Conservation (phyloP, 1,284 basidiomycete species). For the Sanghuangporus weigelae region DNA sequence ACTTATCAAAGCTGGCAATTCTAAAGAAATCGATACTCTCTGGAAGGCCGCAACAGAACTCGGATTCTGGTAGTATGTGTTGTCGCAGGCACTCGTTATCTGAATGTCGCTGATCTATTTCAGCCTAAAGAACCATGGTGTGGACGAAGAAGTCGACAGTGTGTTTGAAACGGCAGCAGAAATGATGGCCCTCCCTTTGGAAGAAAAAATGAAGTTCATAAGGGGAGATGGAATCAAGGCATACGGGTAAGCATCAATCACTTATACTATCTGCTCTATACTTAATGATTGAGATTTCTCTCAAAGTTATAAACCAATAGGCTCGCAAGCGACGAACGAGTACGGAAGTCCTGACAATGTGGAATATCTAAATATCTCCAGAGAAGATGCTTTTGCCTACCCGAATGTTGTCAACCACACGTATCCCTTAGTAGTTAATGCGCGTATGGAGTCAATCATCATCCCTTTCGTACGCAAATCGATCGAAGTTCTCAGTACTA, state of each 20-base stretch:
- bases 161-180: conserved; percentile 60
- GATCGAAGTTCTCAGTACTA: conserved; percentile 45
- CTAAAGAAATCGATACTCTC: conserved; percentile 37
- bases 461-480: conserved; percentile 54
- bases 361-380: conserved; percentile 64
- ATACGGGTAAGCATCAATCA: conserved; percentile 42
- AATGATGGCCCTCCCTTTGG: conserved; percentile 51
- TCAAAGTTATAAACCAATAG: conserved; percentile 56
- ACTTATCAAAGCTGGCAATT: conserved; percentile 34
- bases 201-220: conserved; percentile 61
- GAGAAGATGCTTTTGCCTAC: conserved; percentile 59
- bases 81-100: neutral
- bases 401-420: conserved; percentile 44
- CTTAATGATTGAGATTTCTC: neutral
- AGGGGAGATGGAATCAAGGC: conserved; percentile 60
- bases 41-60: conserved; percentile 48
- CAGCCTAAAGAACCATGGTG: conserved; percentile 59
- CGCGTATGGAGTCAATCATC: conserved; percentile 44
- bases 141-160: conserved; percentile 40
- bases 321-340: conserved; percentile 61
- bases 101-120: too few species aligned
- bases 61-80: conserved; percentile 52
- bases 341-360: conserved; percentile 49
- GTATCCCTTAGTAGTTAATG: conserved; percentile 50
- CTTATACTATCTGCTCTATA: neutral